Evolutionary conservation across 495 filamentous ascomycete genomes (phyloP).

Genomic region (Penicillium odoratum): DNA sequence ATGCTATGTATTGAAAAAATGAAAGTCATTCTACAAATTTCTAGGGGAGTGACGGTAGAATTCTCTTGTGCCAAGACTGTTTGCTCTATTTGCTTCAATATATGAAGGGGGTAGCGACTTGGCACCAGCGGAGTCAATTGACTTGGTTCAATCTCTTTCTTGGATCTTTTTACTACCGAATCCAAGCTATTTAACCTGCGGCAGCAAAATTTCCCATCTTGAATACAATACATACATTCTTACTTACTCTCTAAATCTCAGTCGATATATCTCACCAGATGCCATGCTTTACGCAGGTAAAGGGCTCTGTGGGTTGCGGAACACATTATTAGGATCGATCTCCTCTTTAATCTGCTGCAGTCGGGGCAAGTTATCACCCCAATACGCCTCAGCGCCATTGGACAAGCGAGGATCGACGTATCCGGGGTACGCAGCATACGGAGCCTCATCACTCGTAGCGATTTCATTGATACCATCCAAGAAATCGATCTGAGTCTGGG

Average conservation of each 20-base stretch:
- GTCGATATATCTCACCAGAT: not conserved
- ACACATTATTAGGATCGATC: conserved; percentile 56
- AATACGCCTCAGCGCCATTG: conserved; percentile 4
- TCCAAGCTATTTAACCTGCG: too few relatives aligned
- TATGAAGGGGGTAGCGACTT: too few relatives aligned
- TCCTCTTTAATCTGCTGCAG: conserved; percentile 50
- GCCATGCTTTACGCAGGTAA: not conserved
- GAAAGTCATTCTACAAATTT: too few relatives aligned
- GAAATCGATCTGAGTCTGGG: conserved; percentile 31
- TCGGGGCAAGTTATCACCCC: conserved; percentile 41
- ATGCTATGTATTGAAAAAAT: too few relatives aligned
- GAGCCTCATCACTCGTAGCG: conserved; percentile 23
- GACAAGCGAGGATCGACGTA: conserved; percentile 5
- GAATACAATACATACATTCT: not conserved
- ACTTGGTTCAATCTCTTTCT: too few relatives aligned
- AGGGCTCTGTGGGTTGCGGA: conserved; percentile 54
- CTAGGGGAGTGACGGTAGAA: too few relatives aligned
- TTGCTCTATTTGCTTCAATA: too few relatives aligned
- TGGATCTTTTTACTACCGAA: too few relatives aligned
- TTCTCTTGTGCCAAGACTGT: too few relatives aligned
- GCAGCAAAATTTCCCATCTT: too few relatives aligned
- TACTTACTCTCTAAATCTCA: not conserved
- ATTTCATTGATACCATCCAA: conserved; percentile 34
- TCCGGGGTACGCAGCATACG: conserved; percentile 5
- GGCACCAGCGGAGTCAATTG: too few relatives aligned